These are phyloP conservation scores for Phytophthora pinifolia DNA, from an alignment of 352 stramenopile species.

Conservation along the genomic window DNA sequence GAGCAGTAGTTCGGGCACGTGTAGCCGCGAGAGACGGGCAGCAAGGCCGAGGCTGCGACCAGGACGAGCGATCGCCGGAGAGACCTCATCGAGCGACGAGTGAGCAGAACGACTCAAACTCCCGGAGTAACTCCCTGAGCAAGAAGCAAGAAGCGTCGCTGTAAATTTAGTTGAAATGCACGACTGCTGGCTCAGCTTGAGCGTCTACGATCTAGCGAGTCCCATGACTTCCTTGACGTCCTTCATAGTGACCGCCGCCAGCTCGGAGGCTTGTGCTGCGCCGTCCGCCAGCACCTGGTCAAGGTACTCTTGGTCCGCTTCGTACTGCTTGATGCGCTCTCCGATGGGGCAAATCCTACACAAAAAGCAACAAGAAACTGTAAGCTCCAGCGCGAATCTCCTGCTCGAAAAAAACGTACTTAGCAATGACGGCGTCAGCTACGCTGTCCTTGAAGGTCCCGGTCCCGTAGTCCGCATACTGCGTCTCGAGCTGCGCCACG, in stretches of 20 bases:
- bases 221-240: conserved; percentile 80
- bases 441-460: conserved; percentile 96
- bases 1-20: conserved; percentile 77
- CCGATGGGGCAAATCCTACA: conserved; percentile 93
- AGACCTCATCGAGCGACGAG: conserved; percentile 16
- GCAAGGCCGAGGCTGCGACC: conserved; percentile 2
- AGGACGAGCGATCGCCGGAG: neutral
- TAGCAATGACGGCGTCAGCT: conserved; percentile 94
- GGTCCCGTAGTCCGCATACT: conserved; percentile 68
- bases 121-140: conserved; percentile 19
- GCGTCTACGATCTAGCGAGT: conserved; percentile 29
- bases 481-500: conserved; percentile 68
- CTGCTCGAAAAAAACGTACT: conserved; percentile 43
- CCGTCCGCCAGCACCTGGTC: conserved; percentile 89
- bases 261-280: conserved; percentile 54
- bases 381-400: conserved; percentile 5
- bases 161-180: conserved; percentile 29
- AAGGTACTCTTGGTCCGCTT: conserved; percentile 91
- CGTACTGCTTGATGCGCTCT: conserved; percentile 90
- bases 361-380: conserved; percentile 14
- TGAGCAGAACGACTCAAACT: too few species aligned
- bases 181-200: neutral
- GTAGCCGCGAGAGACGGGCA: conserved; percentile 25
- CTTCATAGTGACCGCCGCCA: conserved; percentile 70
- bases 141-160: conserved; percentile 1